These are phyloP conservation scores for Dactylonectria estremocensis DNA, from an alignment of 2,329 filamentous ascomycete genomes.

Conservation along the genomic window DNA sequence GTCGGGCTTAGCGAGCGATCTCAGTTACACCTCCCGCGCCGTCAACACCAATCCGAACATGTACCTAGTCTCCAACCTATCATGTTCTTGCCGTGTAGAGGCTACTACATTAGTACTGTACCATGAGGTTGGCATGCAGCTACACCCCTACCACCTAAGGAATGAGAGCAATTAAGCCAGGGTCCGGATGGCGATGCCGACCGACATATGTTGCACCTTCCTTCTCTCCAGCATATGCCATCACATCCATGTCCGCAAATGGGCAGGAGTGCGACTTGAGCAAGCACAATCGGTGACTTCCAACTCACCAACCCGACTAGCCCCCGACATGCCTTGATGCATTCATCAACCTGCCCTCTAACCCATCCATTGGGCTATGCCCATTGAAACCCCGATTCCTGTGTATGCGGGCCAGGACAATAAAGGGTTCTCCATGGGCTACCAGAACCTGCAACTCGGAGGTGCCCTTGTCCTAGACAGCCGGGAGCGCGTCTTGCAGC, in stretches of 20 bases:
- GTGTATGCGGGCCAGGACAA: neutral
- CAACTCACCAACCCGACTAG: neutral
- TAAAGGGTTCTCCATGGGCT: neutral
- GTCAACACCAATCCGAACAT: conserved; percentile 1
- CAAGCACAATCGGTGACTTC: neutral
- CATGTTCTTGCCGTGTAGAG: neutral
- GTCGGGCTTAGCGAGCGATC: neutral
- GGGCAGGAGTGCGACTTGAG: neutral
- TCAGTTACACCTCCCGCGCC: conserved; percentile 3
- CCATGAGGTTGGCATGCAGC: neutral
- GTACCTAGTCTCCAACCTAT: neutral
- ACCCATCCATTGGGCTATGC: neutral
- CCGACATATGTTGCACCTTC: neutral
- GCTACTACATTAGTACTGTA: neutral
- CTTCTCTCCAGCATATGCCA: neutral
- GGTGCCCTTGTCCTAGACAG: conserved; percentile 18
- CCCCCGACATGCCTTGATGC: neutral
- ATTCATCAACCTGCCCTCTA: neutral
- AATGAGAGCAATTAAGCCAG: neutral
- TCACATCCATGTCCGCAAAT: neutral
- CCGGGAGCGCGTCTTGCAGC: conserved; percentile 16
- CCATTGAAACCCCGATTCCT: neutral
- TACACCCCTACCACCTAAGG: neutral
- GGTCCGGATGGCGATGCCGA: neutral
- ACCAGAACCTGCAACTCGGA: conserved; percentile 6